phyloP scores from a whole-genome alignment of 1,139 yeast species.

The Nakaseomyces glabratus region DNA sequence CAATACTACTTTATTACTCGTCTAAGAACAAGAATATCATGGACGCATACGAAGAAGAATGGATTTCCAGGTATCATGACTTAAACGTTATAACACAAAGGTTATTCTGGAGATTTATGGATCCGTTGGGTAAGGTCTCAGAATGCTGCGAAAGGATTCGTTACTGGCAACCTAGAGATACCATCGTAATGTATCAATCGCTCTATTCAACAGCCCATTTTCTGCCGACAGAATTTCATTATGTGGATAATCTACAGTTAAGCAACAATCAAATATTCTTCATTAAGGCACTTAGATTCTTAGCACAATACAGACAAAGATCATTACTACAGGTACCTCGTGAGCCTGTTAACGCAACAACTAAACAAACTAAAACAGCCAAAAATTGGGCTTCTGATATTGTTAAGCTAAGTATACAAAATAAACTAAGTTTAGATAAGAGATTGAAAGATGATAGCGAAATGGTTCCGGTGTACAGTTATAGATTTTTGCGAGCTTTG shows the following conservation, averaged over 20 bases:
- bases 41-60: constrained; percentile 11
- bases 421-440: constrained; percentile 18
- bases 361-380: constrained; percentile 7
- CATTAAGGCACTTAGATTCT: constrained; percentile 9
- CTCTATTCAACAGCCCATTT: constrained; percentile 12
- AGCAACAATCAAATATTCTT: constrained; percentile 13
- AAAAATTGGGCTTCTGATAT: constrained; percentile 16
- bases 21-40: constrained; percentile 13
- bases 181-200: constrained; percentile 16
- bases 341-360: not conserved
- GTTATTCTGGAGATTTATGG: constrained; percentile 23
- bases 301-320: constrained; percentile 1
- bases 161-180: constrained; percentile 5
- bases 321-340: not conserved
- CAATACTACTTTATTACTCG: constrained; percentile 22
- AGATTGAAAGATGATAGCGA: not conserved
- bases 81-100: constrained; percentile 22
- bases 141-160: constrained; percentile 7
- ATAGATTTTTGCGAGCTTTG: constrained; percentile 23
- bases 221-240: constrained; percentile 8
- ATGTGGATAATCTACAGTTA: not conserved
- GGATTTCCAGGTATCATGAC: constrained; percentile 17
- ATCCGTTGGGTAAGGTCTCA: constrained; percentile 9
- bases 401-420: constrained; percentile 24
- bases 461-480: constrained; percentile 8